Conservation (phyloP, 345 rosid genomes). For the Psidium guajava region DNA sequence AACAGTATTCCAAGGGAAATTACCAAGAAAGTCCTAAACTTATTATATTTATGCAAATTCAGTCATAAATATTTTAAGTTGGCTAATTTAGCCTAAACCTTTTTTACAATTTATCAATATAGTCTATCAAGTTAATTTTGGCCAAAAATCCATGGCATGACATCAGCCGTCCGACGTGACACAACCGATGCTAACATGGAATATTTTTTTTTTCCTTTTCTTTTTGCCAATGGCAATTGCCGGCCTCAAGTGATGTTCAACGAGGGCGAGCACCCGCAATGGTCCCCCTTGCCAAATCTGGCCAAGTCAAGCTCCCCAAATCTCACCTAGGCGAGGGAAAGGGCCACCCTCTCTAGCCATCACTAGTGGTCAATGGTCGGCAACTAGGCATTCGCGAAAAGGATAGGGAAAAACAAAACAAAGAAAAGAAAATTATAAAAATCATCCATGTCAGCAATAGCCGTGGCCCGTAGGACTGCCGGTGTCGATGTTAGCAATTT, state of each 20-base stretch:
- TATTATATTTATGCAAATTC: background rate
- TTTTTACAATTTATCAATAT: background rate
- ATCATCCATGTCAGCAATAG: too few species aligned
- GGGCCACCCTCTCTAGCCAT: background rate
- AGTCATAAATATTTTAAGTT: background rate
- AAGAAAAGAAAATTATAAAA: too few species aligned
- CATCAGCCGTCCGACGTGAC: fast-evolving
- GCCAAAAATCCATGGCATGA: background rate
- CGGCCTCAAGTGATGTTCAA: too few species aligned
- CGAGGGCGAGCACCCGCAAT: background rate
- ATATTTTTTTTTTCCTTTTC: too few species aligned
- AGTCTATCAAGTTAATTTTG: background rate
- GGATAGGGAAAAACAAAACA: background rate
- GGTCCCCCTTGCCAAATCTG: background rate
- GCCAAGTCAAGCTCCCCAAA: too few species aligned
- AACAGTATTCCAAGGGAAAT: background rate
- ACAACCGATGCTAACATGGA: too few species aligned
- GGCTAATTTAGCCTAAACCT: fast-evolving
- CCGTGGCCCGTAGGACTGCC: fast-evolving
- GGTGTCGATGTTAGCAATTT: background rate
- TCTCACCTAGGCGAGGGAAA: background rate
- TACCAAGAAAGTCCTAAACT: background rate
- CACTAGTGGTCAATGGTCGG: background rate
- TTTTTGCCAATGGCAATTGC: background rate
- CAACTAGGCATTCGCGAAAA: too few species aligned